These are phyloP conservation scores for Periconia sp. DNA, from an alignment of 2,329 filamentous ascomycete species.

Conservation along the genomic window DNA sequence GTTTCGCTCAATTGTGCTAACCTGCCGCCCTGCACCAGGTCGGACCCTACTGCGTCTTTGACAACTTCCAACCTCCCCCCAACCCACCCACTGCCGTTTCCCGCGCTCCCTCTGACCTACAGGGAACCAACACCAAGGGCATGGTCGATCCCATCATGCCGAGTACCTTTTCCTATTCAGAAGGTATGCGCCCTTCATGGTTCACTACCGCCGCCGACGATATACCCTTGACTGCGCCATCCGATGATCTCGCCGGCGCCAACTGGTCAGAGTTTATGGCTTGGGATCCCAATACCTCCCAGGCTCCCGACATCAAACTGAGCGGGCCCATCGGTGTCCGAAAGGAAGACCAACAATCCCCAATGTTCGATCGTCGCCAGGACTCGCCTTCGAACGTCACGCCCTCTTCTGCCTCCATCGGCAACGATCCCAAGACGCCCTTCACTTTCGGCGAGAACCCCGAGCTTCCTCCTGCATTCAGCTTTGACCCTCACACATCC, in stretches of 20 bases:
- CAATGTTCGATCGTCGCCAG: conserved; percentile 26
- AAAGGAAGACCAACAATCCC: conserved; percentile 29
- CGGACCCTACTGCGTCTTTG: conserved; percentile 43
- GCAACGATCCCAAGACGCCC: conserved; percentile 19
- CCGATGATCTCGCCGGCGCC: conserved; percentile 34
- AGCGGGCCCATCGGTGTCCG: conserved; percentile 32
- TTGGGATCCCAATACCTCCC: conserved; percentile 47
- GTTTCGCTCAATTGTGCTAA: conserved; percentile 25
- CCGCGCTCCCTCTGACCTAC: conserved; percentile 11
- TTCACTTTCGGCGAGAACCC: conserved; percentile 38
- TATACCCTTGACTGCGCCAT: conserved; percentile 30
- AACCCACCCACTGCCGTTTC: conserved; percentile 16
- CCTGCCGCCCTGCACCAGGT: conserved; percentile 26
- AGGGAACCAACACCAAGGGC: conserved; percentile 10
- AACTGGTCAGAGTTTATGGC: conserved; percentile 53
- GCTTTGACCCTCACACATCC: conserved; percentile 32
- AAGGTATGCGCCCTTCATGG: conserved; percentile 37
- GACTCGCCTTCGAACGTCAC: conserved; percentile 25
- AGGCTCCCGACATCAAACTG: conserved; percentile 27
- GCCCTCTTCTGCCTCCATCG: conserved; percentile 27
- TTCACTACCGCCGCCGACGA: conserved; percentile 37
- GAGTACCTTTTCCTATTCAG: conserved; percentile 33
- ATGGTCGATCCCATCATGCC: conserved; percentile 41
- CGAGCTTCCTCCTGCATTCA: conserved; percentile 36
- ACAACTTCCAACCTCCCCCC: conserved; percentile 33